Evolutionary conservation across 768 basidiomycete species (phyloP).

Genomic region (Lyophyllum semitale): DNA sequence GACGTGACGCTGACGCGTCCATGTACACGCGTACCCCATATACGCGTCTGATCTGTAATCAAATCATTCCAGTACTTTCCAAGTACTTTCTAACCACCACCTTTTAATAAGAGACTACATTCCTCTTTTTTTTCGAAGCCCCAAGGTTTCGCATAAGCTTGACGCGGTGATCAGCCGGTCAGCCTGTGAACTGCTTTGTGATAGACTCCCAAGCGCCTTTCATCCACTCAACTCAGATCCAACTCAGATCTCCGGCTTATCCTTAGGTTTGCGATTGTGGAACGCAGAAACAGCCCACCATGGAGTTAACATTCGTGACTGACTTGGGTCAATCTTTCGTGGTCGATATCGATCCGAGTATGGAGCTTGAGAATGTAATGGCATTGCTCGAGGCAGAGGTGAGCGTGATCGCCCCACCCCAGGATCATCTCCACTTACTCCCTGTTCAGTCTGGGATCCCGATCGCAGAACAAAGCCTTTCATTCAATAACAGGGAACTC

Average conservation of each 20-base stretch:
- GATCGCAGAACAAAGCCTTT: conserved; percentile 70
- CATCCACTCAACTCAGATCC: not conserved
- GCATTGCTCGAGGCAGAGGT: conserved; percentile 96
- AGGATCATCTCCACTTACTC: not conserved
- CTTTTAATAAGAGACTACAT: conserved; percentile 2
- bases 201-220: conserved; percentile 1
- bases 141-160: no score
- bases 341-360: conserved; percentile 85
- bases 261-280: conserved; percentile 4
- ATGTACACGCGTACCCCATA: conserved; percentile 8
- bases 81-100: not conserved
- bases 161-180: conserved; percentile 8
- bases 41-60: conserved; percentile 18
- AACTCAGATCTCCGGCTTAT: conserved; percentile 8
- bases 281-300: conserved; percentile 28
- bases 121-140: no score
- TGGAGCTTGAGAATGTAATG: conserved; percentile 92
- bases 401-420: conserved; percentile 27
- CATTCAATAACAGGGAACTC: conserved; percentile 67
- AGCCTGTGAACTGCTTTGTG: conserved; percentile 9
- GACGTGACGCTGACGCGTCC: conserved; percentile 10
- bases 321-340: conserved; percentile 64
- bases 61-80: conserved; percentile 22
- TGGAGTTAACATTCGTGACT: conserved; percentile 74
- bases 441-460: conserved; percentile 70